phyloP scores from a whole-genome alignment of 106 monocot species.

The Cymbidium sinense region DNA sequence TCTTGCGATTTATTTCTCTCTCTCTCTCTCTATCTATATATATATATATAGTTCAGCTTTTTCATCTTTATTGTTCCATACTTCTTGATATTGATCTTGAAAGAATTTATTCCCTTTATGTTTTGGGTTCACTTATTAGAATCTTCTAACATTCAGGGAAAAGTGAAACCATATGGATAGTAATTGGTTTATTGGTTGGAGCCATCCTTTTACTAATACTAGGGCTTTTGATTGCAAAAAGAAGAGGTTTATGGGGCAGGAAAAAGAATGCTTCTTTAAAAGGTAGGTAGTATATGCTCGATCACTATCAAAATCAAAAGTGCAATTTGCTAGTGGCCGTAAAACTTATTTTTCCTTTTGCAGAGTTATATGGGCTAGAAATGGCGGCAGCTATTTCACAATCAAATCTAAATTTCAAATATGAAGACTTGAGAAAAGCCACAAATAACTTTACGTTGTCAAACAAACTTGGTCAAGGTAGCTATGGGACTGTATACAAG shows the following conservation, averaged over 20 bases:
- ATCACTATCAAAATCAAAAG: not conserved
- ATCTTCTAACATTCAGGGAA: constrained; percentile 14
- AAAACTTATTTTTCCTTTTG: constrained; percentile 1
- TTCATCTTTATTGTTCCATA: not conserved
- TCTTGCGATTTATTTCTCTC: too few relatives aligned
- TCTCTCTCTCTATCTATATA: too few relatives aligned
- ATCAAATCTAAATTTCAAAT: constrained; percentile 55
- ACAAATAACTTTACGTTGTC: constrained; percentile 38
- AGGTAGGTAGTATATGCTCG: constrained; percentile 16
- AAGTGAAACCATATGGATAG: constrained; percentile 20
- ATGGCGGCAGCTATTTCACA: constrained; percentile 38
- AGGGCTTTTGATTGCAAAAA: constrained; percentile 26
- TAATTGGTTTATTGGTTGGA: constrained; percentile 22
- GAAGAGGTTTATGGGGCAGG: constrained; percentile 13
- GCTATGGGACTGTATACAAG: constrained; percentile 60
- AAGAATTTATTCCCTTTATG: not conserved
- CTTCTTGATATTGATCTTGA: not conserved
- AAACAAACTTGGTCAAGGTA: constrained; percentile 66
- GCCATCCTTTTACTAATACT: constrained; percentile 27
- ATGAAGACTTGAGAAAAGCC: constrained; percentile 47
- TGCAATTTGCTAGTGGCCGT: not conserved
- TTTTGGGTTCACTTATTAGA: constrained; percentile 7
- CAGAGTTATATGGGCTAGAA: constrained; percentile 35
- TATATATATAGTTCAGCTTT: not conserved
- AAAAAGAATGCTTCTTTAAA: constrained; percentile 18